These are phyloP conservation scores for Pyrenochaeta sp. DNA, from an alignment of 2,329 filamentous ascomycete genomes.

Conservation along the genomic window DNA sequence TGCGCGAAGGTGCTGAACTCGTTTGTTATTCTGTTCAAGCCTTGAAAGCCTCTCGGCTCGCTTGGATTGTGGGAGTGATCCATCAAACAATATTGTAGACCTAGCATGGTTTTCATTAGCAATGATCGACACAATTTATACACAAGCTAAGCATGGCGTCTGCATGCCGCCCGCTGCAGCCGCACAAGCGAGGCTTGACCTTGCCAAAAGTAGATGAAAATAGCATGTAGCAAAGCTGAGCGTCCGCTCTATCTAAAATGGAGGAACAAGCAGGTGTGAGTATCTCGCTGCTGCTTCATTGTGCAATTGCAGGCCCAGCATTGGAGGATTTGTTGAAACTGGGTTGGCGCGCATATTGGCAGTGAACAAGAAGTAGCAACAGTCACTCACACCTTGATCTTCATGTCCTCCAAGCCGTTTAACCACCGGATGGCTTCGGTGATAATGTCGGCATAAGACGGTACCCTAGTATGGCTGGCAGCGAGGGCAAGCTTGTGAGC, in stretches of 20 bases:
- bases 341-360: slow-evolving; percentile 11
- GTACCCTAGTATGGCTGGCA: slow-evolving; percentile 27
- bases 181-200: slow-evolving; percentile 13
- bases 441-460: slow-evolving; percentile 68
- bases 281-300: slow-evolving; percentile 13
- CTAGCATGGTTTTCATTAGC: slow-evolving; percentile 30
- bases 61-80: slow-evolving; percentile 76
- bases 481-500: slow-evolving; percentile 63
- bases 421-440: slow-evolving; percentile 66
- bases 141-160: slow-evolving; percentile 21
- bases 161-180: slow-evolving; percentile 23
- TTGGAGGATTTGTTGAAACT: slow-evolving; percentile 15
- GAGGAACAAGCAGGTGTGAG: slow-evolving; percentile 20
- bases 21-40: slow-evolving; percentile 65
- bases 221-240: slow-evolving; percentile 10
- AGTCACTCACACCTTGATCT: slow-evolving; percentile 68
- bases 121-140: slow-evolving; percentile 22
- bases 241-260: slow-evolving; percentile 2
- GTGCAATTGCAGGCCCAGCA: background rate
- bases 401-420: slow-evolving; percentile 62
- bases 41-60: slow-evolving; percentile 68
- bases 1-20: slow-evolving; percentile 62
- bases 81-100: slow-evolving; percentile 83
- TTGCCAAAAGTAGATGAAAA: slow-evolving; percentile 3
- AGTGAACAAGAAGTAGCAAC: slow-evolving; percentile 18